Evolutionary conservation across 306 rosid species (phyloP), one percentile per base, ranked within the genome.

Genomic region (Malus asiatica): DNA sequence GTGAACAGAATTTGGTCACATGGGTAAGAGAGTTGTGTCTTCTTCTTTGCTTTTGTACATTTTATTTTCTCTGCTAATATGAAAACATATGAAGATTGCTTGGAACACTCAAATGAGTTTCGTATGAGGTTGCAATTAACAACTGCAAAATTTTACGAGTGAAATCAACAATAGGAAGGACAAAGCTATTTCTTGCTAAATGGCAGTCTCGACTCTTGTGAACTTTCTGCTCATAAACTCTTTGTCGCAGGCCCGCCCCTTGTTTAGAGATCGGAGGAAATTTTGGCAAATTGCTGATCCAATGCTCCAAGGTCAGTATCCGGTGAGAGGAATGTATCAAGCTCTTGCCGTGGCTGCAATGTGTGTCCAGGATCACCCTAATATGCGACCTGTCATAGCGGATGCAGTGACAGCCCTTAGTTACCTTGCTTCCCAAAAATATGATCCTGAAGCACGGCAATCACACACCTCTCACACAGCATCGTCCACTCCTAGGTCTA

Each of bases 281-380:
- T 87, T 87, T 62, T 59, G 81, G 8, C 88, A 81, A 77, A 84
- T 87, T 75, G 88, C 86, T 27, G 90, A 87, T 79, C 90, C 90
- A 7, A 40, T 81, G 77, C 86, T 87, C 69, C 88, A 77, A 77
- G 88, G 90, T 59, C 88, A 87, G 12, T 87, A 87, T 78, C 90
- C 90, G 7, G 82, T 82, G 73, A 87, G 90, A 74, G 90, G 90
- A 22, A 82, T 87, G 74, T 87, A 87, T 70, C 90, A 87, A 79
- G 90, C 88, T 74, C 88, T 87, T 61, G 90, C 90, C 0, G 86
- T 87, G 61, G 90, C 90, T 73, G 90, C 90, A 51, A 87, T 87
- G 90, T 87, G 90, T 68, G 88, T 84, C 81, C 90, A 87, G 79
- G 90, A 87, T 71, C 88, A 87, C 55, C 90, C 90, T 30, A 83